These are phyloP conservation scores for Hypoxylon sp. DNA, from an alignment of 2,329 filamentous ascomycete genomes.

Conservation along the genomic window DNA sequence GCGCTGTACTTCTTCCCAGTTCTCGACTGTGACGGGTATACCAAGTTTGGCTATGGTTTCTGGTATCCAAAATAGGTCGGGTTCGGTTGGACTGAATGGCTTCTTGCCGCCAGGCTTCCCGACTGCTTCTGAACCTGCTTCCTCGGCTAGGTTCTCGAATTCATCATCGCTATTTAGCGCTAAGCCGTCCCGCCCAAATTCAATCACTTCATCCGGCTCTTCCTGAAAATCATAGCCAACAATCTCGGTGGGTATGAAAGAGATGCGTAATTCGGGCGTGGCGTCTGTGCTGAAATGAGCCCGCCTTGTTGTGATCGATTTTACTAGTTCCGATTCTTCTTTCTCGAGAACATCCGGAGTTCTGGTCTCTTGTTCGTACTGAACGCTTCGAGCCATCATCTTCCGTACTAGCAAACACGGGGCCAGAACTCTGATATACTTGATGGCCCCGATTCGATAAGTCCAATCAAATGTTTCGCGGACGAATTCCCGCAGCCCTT, in stretches of 20 bases:
- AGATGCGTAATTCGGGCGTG: constrained; percentile 78
- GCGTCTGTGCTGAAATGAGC: constrained; percentile 78
- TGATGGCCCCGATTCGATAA: constrained; percentile 78
- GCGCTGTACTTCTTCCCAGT: constrained; percentile 63
- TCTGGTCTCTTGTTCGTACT: constrained; percentile 38
- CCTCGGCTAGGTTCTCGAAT: constrained; percentile 52
- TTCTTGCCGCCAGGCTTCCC: constrained; percentile 47
- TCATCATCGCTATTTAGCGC: constrained; percentile 75
- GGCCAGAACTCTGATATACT: constrained; percentile 82
- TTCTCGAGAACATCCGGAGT: constrained; percentile 51
- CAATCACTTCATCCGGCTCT: constrained; percentile 71
- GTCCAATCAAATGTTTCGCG: constrained; percentile 88
- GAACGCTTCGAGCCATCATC: constrained; percentile 54
- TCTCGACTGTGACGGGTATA: constrained; percentile 69
- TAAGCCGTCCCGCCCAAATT: constrained; percentile 61
- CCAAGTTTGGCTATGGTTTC: constrained; percentile 70
- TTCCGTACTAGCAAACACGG: constrained; percentile 76
- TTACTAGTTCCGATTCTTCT: constrained; percentile 64
- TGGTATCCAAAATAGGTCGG: constrained; percentile 74
- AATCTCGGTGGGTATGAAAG: constrained; percentile 78
- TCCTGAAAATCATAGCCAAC: constrained; percentile 78
- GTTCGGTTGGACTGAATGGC: constrained; percentile 70
- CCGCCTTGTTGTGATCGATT: constrained; percentile 72
- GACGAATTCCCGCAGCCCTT: constrained; percentile 75
- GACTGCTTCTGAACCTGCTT: constrained; percentile 38